A percentile compares a stretch with the other conserved stretches of the same genome.
phyloP scores from a whole-genome alignment of 495 filamentous ascomycete genomes.

The Neurospora terricola region DNA sequence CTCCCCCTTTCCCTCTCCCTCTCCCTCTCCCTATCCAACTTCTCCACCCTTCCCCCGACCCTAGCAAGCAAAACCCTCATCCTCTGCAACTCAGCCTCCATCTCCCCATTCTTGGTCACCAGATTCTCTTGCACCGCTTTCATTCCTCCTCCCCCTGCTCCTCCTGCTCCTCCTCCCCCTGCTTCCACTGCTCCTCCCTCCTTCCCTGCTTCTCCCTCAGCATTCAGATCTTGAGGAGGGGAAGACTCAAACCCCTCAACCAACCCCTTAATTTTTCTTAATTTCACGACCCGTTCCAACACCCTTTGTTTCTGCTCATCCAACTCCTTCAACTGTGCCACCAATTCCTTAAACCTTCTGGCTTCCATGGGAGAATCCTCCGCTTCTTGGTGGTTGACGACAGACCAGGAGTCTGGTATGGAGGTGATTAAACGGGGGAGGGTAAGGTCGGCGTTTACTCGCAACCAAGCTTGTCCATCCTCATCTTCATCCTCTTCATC shows the following conservation, averaged over 20 bases:
- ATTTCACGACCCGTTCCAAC: constrained; percentile 44
- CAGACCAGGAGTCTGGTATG: neutral
- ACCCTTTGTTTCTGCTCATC: constrained; percentile 42
- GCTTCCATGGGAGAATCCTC: no score
- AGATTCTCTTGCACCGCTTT: constrained; percentile 66
- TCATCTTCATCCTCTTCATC: constrained; percentile 27
- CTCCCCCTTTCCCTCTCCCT: constrained; percentile 11
- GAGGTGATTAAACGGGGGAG: constrained; percentile 22
- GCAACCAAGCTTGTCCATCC: constrained; percentile 35
- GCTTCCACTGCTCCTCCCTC: neutral
- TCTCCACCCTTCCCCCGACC: constrained; percentile 51
- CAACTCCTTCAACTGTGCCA: constrained; percentile 40
- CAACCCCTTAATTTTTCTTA: constrained; percentile 46
- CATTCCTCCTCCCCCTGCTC: constrained; percentile 4
- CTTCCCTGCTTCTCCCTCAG: constrained; percentile 5
- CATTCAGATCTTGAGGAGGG: neutral
- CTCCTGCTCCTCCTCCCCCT: neutral
- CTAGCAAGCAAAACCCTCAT: constrained; percentile 68
- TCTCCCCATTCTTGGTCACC: constrained; percentile 59
- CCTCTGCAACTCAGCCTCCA: constrained; percentile 62
- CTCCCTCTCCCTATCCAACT: constrained; percentile 17
- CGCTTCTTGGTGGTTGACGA: constrained; percentile 9
- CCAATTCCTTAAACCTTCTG: no score
- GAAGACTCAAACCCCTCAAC: constrained; percentile 43
- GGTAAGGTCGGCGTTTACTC: constrained; percentile 36